Evolutionary conservation across 2,329 filamentous ascomycete species (phyloP).

Genomic region (Neofusicoccum umdonicola): DNA sequence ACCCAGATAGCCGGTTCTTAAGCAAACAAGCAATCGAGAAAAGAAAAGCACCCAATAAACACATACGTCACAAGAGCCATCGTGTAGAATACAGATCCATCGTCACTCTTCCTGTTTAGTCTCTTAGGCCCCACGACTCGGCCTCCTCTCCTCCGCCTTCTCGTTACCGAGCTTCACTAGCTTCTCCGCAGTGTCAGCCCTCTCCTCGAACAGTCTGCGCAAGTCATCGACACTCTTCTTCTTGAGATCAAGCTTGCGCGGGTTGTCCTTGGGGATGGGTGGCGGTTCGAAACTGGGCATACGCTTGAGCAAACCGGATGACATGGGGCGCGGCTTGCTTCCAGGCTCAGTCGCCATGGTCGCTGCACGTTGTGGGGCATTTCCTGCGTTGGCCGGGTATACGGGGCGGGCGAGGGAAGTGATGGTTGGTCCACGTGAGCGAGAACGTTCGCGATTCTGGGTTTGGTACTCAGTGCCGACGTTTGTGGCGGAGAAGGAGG

Average conservation of each 20-base stretch:
- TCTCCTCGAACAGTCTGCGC: constrained; percentile 48
- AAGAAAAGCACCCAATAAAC: too few species aligned
- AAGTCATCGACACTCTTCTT: constrained; percentile 49
- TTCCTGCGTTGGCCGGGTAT: constrained; percentile 23
- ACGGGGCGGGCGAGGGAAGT: constrained; percentile 38
- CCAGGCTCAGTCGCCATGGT: constrained; percentile 19
- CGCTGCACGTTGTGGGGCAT: constrained; percentile 29
- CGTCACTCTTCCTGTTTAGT: too few species aligned
- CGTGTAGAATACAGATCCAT: too few species aligned
- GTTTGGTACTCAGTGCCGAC: background rate
- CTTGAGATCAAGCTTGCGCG: constrained; percentile 40
- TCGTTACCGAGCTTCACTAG: constrained; percentile 27
- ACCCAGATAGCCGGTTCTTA: too few species aligned
- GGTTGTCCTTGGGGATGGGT: constrained; percentile 18
- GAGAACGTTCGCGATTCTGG: constrained; percentile 15
- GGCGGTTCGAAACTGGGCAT: constrained; percentile 46
- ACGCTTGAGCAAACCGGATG: constrained; percentile 43
- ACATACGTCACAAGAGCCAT: background rate
- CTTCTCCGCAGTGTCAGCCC: constrained; percentile 40
- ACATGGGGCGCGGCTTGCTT: constrained; percentile 35
- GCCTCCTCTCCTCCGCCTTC: background rate
- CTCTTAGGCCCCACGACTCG: too few species aligned
- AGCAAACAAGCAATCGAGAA: too few species aligned
- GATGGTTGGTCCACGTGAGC: constrained; percentile 31
- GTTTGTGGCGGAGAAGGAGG: background rate